A percentile compares a stretch with the other conserved stretches of the same genome.
phyloP scores from a whole-genome alignment of 2,329 filamentous ascomycete species.

The Ascosphaera acerosa region DNA sequence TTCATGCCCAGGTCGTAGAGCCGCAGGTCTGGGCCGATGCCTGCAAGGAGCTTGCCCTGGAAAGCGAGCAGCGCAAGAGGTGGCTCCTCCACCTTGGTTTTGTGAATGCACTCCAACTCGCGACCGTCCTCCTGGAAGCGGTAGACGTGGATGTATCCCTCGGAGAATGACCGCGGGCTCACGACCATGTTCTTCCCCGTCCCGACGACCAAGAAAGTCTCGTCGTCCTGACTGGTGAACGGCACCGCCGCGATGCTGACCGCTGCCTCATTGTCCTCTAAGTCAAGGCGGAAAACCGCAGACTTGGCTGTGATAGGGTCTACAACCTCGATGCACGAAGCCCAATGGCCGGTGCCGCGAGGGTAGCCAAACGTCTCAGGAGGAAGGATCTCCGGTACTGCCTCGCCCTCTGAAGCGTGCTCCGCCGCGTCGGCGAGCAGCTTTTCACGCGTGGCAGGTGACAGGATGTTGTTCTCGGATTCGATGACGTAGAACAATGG shows the following conservation, averaged over 20 bases:
- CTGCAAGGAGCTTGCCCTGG: conserved; percentile 71
- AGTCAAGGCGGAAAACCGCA: conserved; percentile 52
- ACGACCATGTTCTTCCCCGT: conserved; percentile 76
- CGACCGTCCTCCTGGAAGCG: conserved; percentile 69
- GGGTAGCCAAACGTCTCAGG: conserved; percentile 77
- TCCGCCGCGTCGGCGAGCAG: conserved; percentile 40
- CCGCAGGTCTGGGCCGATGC: conserved; percentile 55
- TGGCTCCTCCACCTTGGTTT: conserved; percentile 75
- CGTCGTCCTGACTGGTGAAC: conserved; percentile 71
- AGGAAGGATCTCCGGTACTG: conserved; percentile 33
- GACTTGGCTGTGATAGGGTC: conserved; percentile 54
- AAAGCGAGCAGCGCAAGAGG: conserved; percentile 79
- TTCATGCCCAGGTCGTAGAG: conserved; percentile 87
- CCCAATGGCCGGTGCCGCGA: conserved; percentile 63
- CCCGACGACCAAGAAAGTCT: conserved; percentile 78
- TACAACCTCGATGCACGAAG: conserved; percentile 79
- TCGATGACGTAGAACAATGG: conserved; percentile 87
- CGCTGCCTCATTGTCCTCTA: conserved; percentile 77
- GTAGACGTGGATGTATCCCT: conserved; percentile 70
- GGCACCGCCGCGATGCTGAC: conserved; percentile 63
- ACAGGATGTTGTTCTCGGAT: conserved; percentile 74
- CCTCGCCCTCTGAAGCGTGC: conserved; percentile 43
- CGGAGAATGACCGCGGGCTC: conserved; percentile 46
- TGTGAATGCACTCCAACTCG: conserved; percentile 82
- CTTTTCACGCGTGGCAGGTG: conserved; percentile 48